Percentiles rank a stretch among this genome's conserved stretches.
Evolutionary conservation across 306 rosid genomes (phyloP).

Genomic region (Sicyos edulis): DNA sequence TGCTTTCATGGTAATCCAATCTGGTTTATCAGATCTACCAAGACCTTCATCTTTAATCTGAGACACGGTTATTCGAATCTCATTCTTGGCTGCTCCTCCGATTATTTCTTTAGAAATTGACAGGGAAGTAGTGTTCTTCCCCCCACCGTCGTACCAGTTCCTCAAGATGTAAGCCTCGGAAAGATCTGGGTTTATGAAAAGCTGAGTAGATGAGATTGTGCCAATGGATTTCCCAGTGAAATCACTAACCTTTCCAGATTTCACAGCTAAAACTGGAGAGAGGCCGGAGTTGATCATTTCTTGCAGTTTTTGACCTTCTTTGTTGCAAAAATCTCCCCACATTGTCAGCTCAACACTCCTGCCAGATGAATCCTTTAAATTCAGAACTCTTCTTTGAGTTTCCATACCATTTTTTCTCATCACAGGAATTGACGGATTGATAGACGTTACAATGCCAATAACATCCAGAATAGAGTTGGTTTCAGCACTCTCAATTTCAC

Average conservation of each 20-base stretch:
- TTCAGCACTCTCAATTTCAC: conserved; percentile 70
- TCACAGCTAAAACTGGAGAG: conserved; percentile 78
- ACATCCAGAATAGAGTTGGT: conserved; percentile 71
- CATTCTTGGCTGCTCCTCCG: conserved; percentile 63
- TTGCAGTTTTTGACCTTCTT: conserved; percentile 85
- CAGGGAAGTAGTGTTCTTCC: conserved; percentile 53
- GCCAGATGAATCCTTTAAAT: conserved; percentile 73
- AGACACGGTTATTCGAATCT: conserved; percentile 74
- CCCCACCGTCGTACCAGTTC: conserved; percentile 75
- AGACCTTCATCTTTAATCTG: conserved; percentile 95
- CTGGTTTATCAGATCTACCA: conserved; percentile 90
- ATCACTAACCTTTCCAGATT: conserved; percentile 84
- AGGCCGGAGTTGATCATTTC: conserved; percentile 54
- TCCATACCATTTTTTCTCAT: conserved; percentile 98
- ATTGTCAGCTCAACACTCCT: conserved; percentile 79
- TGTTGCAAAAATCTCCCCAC: conserved; percentile 95
- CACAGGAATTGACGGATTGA: conserved; percentile 84
- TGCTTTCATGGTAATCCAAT: conserved; percentile 83
- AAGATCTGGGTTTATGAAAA: conserved; percentile 75
- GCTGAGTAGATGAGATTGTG: conserved; percentile 81
- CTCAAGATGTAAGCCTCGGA: conserved; percentile 60
- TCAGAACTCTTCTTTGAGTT: conserved; percentile 77
- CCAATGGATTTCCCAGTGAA: conserved; percentile 90
- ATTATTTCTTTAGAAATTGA: conserved; percentile 71
- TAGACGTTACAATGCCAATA: conserved; percentile 69